Base-by-base conservation (phyloP, 2,329 filamentous ascomycete genomes). In the Diaporthe longicolla region DNA sequence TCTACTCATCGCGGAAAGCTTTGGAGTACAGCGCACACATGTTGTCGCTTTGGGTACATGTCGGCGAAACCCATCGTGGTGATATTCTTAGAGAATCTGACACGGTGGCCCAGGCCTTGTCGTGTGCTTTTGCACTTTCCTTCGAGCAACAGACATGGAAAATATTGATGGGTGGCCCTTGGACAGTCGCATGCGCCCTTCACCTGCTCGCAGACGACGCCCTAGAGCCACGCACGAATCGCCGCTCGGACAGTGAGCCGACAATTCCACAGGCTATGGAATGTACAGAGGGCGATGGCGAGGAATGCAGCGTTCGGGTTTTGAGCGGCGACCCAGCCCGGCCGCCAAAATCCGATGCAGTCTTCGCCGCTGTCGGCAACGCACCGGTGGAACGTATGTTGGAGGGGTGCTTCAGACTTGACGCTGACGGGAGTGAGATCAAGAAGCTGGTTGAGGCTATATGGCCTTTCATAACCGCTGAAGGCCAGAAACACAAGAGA, bases 141-240 rank as follows among this genome's bases (percentile, higher is more conserved):
- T 13, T 2, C 3, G 40, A 40, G 8, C 40, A 63, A 48, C 6
- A 6, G 7, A 32, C 40, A 32, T 63, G 59, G 59, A 29, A 32
- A 24, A 0, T 19, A 21, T 15, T 63, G 37, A 63, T 63, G 59
- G 21, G 6, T 4, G 48, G 24, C n/a, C 59, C 59, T 7, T 63
- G 59, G 59, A 63, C 59, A 9, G 59, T 63, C 24, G 26, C 40
- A 29, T 63, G 40, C 11, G 40, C 26, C 24, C 40, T 63, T 48
- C 24, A 45, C 17, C 37, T 63, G 2, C 59, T 63, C 4, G 9
- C 35, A 45, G 17, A 21, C 5, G 24, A 29, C 8, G 6, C 45
- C n/a, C 45, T 4, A 17, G 40, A 43, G 15, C 40, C 40, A 43
- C 8, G 37, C 11, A 37, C 11, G 37, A 10, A 13, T 37, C 37